Percentiles rank a stretch among this genome's conserved stretches.
Conservation (phyloP, 148 eudicot genomes). For the Arctostaphylos glauca region DNA sequence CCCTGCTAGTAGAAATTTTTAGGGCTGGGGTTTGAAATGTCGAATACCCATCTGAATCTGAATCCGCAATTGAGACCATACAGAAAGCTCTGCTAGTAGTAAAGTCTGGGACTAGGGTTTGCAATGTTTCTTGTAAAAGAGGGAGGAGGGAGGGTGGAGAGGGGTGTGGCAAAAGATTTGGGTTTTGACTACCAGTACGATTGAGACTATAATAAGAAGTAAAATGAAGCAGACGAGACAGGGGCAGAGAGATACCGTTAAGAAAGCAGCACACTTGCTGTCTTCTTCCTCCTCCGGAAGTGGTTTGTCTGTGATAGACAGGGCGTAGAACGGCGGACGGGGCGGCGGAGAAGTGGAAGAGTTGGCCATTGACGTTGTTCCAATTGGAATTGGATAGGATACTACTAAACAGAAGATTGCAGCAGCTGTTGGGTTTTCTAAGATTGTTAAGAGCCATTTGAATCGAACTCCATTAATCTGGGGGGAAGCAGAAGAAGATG, state of each 20-base stretch:
- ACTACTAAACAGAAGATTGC: no score
- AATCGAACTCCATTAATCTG: not conserved
- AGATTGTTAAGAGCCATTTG: not conserved
- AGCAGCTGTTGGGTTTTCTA: not conserved
- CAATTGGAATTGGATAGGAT: not conserved
- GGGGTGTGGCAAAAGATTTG: conserved; percentile 59
- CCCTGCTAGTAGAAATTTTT: not conserved
- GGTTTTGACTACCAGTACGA: conserved; percentile 41
- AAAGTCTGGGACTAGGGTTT: conserved; percentile 27
- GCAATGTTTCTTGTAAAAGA: conserved; percentile 51
- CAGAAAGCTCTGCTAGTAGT: not conserved
- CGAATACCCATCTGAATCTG: not conserved
- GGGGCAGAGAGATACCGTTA: conserved; percentile 67
- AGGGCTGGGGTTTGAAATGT: not conserved
- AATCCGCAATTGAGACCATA: not conserved
- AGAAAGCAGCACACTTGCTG: conserved; percentile 21
- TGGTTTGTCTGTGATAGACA: conserved; percentile 23
- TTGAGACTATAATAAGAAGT: conserved; percentile 32
- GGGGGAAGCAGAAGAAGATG: not conserved
- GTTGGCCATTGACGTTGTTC: conserved; percentile 26
- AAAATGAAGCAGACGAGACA: conserved; percentile 56
- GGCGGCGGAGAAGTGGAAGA: conserved; percentile 20
- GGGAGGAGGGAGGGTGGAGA: conserved; percentile 34
- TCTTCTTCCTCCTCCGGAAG: conserved; percentile 10
- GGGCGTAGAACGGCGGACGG: conserved; percentile 19